A percentile compares a stretch with the other conserved stretches of the same genome.
Evolutionary conservation across 225 moss, liverwort and hornwort species (phyloP).

Genomic region (Lunularia cruciata): DNA sequence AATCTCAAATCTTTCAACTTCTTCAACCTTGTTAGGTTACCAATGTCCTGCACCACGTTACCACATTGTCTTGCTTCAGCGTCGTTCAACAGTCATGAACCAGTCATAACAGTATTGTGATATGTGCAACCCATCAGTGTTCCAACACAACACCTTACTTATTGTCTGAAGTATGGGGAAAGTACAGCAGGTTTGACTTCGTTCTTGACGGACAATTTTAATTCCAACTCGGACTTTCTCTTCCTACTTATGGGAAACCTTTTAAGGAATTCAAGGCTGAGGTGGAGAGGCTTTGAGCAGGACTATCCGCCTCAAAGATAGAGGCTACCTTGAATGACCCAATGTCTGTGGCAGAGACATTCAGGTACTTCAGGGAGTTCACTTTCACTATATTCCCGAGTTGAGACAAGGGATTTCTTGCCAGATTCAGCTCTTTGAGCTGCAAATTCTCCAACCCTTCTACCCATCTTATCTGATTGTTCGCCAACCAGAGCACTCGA

Average conservation of each 20-base stretch:
- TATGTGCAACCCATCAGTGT: no score
- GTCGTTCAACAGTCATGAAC: no score
- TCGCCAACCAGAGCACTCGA: constrained; percentile 91
- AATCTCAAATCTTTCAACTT: constrained; percentile 90
- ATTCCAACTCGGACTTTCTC: no score
- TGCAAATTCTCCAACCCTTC: constrained; percentile 81
- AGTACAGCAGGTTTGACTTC: no score
- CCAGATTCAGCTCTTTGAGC: constrained; percentile 84
- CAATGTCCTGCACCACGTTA: constrained; percentile 70
- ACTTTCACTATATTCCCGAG: constrained; percentile 84
- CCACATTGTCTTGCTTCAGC: not conserved
- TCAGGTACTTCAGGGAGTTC: constrained; percentile 77
- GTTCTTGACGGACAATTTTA: no score
- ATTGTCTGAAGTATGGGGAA: no score
- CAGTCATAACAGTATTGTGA: no score
- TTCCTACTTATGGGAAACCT: no score
- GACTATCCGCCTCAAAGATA: no score
- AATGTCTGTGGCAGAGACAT: constrained; percentile 89
- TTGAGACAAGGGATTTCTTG: constrained; percentile 81
- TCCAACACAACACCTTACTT: no score
- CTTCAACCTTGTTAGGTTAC: constrained; percentile 82
- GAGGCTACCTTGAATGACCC: constrained; percentile 88
- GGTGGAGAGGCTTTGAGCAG: no score
- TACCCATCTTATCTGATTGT: constrained; percentile 77
- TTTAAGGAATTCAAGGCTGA: no score